Evolutionary conservation across 495 filamentous ascomycete species (phyloP).

Genomic region (Penicillium salamii): DNA sequence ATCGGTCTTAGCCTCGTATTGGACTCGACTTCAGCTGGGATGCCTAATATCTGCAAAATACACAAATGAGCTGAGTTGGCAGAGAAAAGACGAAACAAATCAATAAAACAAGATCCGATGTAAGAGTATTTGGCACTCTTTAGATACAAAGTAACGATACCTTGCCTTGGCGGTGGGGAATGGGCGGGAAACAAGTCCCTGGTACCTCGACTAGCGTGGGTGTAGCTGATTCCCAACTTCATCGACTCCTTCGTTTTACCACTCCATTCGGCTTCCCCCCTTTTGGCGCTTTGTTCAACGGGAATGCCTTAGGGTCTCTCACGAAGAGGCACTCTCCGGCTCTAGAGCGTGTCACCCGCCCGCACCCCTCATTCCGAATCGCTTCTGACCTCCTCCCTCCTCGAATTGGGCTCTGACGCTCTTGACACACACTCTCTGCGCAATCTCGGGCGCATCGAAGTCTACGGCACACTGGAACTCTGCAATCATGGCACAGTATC

Average conservation of each 20-base stretch:
- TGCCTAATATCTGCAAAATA: too few relatives aligned
- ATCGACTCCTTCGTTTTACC: background rate
- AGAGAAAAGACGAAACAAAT: too few relatives aligned
- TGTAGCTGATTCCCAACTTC: slow-evolving; percentile 2
- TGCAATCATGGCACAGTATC: slow-evolving; percentile 46
- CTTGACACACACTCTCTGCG: too few relatives aligned
- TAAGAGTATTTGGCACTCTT: too few relatives aligned
- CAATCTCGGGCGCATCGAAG: background rate
- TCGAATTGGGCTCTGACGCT: too few relatives aligned
- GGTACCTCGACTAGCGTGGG: slow-evolving; percentile 8
- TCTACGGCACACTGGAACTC: background rate
- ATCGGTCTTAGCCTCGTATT: too few relatives aligned
- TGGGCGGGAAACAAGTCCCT: background rate
- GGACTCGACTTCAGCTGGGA: too few relatives aligned
- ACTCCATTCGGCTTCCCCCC: background rate
- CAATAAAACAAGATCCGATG: too few relatives aligned
- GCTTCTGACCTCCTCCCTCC: background rate
- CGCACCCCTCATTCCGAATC: slow-evolving; percentile 15
- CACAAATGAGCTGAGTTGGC: too few relatives aligned
- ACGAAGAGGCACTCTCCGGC: too few relatives aligned
- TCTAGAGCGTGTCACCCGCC: slow-evolving; percentile 14
- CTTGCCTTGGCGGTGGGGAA: slow-evolving; percentile 8
- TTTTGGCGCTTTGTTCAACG: too few relatives aligned
- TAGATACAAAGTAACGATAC: background rate
- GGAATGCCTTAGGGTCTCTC: too few relatives aligned